A percentile compares a stretch with the other conserved stretches of the same genome.
Evolutionary conservation across 2,329 filamentous ascomycete genomes (phyloP).

Genomic region (Corniculantispora saksenae): DNA sequence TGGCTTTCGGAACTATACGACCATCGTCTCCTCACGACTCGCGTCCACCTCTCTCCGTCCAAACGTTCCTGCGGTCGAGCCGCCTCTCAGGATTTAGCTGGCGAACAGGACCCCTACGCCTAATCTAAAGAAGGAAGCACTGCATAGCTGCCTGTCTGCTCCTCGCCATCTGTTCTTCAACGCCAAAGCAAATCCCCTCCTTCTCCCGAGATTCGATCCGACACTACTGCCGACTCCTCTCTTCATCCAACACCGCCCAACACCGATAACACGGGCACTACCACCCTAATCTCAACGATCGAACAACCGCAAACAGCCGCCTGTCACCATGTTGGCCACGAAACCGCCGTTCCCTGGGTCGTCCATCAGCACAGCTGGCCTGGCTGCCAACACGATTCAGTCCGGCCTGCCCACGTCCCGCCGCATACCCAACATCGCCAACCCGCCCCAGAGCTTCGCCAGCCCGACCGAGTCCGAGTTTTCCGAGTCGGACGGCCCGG

Average conservation of each 20-base stretch:
- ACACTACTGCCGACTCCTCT: not conserved
- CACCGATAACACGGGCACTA: not conserved
- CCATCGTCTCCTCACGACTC: not conserved
- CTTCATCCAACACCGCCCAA: not conserved
- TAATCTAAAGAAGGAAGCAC: not conserved
- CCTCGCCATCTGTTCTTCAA: not conserved
- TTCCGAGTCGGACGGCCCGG: constrained; percentile 76
- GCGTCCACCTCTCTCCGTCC: not conserved
- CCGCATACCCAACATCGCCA: constrained; percentile 51
- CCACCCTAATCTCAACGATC: no score
- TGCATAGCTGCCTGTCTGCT: no score
- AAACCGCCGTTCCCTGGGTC: constrained; percentile 67
- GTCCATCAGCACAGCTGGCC: constrained; percentile 48
- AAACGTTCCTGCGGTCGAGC: not conserved
- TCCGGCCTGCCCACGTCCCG: constrained; percentile 53
- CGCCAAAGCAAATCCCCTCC: not conserved
- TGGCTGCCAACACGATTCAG: constrained; percentile 47
- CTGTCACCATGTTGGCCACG: constrained; percentile 67
- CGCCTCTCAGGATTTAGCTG: not conserved
- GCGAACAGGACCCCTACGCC: not conserved
- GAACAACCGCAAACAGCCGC: not conserved
- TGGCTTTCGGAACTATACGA: not conserved
- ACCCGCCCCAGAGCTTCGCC: constrained; percentile 60
- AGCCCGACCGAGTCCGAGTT: constrained; percentile 94
- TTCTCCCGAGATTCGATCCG: not conserved